These are phyloP conservation scores for Trichoderma koningii DNA, from an alignment of 2,329 filamentous ascomycete genomes.

Conservation along the genomic window DNA sequence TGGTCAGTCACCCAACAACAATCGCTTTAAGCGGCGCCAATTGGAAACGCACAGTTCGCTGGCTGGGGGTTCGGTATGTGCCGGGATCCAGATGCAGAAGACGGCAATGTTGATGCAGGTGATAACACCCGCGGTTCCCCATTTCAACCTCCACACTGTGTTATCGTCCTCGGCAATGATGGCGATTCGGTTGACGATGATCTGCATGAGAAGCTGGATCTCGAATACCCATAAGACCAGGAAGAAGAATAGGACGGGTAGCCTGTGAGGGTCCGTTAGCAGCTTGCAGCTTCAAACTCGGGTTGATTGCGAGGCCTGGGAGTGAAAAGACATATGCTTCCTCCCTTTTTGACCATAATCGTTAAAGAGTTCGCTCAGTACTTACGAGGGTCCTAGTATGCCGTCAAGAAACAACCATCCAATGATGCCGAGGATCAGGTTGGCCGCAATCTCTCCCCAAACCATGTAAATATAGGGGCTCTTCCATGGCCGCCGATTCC, in stretches of 20 bases:
- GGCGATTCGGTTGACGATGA: constrained; percentile 48
- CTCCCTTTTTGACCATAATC: neutral
- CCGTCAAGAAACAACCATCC: constrained; percentile 35
- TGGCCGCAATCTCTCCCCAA: constrained; percentile 34
- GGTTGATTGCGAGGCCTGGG: neutral
- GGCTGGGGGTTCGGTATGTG: constrained; percentile 37
- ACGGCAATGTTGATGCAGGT: constrained; percentile 55
- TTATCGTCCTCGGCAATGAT: constrained; percentile 45
- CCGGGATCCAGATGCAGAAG: constrained; percentile 56
- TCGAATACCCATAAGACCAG: constrained; percentile 31
- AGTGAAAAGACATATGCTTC: neutral
- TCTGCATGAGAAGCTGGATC: constrained; percentile 48
- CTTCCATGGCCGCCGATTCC: constrained; percentile 23
- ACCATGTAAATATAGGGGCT: constrained; percentile 37
- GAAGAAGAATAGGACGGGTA: constrained; percentile 20
- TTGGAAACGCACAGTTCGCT: neutral
- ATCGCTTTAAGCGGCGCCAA: no score
- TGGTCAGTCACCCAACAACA: neutral
- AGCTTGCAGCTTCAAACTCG: neutral
- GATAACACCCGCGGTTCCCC: constrained; percentile 48
- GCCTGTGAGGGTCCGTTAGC: neutral
- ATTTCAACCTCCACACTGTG: constrained; percentile 45
- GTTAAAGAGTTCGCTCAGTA: neutral
- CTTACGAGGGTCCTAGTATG: constrained; percentile 29
- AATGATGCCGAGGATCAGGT: constrained; percentile 34